Evolutionary conservation across 768 basidiomycete species (phyloP), one percentile per base, ranked within the genome.

Genomic region (Boletus vinaceobasis): DNA sequence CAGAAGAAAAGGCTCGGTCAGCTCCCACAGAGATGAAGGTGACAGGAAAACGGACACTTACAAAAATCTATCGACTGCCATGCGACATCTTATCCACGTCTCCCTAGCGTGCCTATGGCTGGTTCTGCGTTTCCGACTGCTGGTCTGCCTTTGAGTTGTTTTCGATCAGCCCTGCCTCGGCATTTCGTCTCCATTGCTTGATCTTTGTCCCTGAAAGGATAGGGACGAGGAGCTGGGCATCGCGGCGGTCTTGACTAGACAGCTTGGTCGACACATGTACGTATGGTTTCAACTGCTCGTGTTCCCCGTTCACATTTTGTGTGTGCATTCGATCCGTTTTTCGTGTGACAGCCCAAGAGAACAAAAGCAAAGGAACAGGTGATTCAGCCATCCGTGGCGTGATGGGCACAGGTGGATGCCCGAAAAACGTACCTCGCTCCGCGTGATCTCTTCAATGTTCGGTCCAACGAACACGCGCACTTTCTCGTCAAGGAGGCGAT

Each of bases 391-490:
- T 39, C 35, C 15, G 10, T 39, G 14, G 11, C 21, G 13, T 21
- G 26, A 8, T 14, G 19, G 19, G 11, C n/a, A 21, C 29, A 8
- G 13, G 43, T 5, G 36, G 11, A 45, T 5, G 23, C 4, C 11
- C 3, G 32, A 27, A 19, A 23, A 23, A 75, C 86, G 61, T 62
- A 88, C 86, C 38, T 76, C 73, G n/a, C 81, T 82, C 32, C 68
- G 72, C 29, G 75, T 69, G 50, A 92, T 83, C 40, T 82, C 80
- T 57, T 83, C 77, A 32, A 90, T 69, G 15, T 83, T 78, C n/a
- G 92, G 90, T 23, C 90, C 88, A 37, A 95, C 84, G 58, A 86
- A 93, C 47, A 90, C 81, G 63, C 92, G 79, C 46, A 97, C 90
- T 75, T 87, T 79, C 68, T 87, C 85, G 65, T 96, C 90, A 52